Evolutionary conservation across 2,329 filamentous ascomycete species (phyloP).

Genomic region (Stagonosporopsis rhizophila): DNA sequence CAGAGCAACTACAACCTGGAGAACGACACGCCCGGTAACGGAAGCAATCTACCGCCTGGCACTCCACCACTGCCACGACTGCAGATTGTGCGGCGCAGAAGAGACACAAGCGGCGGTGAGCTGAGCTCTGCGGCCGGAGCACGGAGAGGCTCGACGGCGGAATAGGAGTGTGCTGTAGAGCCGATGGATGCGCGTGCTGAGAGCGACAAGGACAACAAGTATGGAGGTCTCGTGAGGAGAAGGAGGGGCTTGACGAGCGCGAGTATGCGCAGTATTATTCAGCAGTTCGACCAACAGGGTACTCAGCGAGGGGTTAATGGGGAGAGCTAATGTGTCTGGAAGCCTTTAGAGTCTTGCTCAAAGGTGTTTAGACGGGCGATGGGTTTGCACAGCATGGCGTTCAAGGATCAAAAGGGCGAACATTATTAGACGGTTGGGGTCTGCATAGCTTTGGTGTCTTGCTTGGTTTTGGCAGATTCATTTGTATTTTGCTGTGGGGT

Average conservation of each 20-base stretch:
- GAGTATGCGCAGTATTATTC: not conserved
- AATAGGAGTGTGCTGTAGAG: slow-evolving; percentile 14
- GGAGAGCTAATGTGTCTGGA: not conserved
- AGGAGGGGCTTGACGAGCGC: slow-evolving; percentile 10
- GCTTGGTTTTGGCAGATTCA: not conserved
- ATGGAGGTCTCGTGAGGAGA: slow-evolving; percentile 8
- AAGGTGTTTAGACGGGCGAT: not conserved
- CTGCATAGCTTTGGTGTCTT: slow-evolving; percentile 21
- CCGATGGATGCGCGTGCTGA: not conserved
- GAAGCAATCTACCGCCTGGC: not conserved
- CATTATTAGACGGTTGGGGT: slow-evolving; percentile 13
- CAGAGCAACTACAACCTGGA: slow-evolving; percentile 37
- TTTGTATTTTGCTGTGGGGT: not conserved
- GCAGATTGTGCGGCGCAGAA: slow-evolving; percentile 42
- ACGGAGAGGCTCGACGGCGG: slow-evolving; percentile 14
- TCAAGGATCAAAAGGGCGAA: slow-evolving; percentile 37
- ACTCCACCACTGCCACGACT: slow-evolving; percentile 39
- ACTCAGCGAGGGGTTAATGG: not conserved
- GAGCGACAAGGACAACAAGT: not conserved
- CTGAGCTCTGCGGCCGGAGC: slow-evolving; percentile 32
- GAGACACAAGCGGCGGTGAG: slow-evolving; percentile 47
- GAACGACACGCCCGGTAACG: slow-evolving; percentile 27
- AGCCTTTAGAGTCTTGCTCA: not conserved
- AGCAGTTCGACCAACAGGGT: slow-evolving; percentile 6
- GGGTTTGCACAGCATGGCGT: slow-evolving; percentile 15